phyloP scores from a whole-genome alignment of 2,329 filamentous ascomycete species.

The Scedosporium apiospermum region DNA sequence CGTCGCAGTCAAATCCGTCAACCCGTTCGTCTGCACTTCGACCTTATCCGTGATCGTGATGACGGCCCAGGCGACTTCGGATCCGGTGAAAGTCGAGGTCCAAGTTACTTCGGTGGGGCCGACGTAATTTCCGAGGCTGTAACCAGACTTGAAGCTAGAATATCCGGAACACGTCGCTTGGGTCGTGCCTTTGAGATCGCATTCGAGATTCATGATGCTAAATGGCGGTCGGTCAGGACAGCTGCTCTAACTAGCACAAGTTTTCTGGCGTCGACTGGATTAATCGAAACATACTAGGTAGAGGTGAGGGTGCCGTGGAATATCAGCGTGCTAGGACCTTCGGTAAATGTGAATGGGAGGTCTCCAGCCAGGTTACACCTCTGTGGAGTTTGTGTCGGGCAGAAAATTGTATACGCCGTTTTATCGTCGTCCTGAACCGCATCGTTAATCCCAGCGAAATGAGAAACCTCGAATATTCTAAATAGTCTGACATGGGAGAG shows the following conservation, averaged over 20 bases:
- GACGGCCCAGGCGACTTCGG: constrained; percentile 32
- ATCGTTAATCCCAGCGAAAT: constrained; percentile 5
- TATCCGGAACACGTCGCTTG: constrained; percentile 38
- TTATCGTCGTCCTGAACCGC: constrained; percentile 23
- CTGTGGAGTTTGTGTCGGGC: constrained; percentile 28
- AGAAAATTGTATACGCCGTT: constrained; percentile 41
- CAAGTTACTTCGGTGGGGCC: constrained; percentile 32
- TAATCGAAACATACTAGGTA: constrained; percentile 25
- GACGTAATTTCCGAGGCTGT: constrained; percentile 12
- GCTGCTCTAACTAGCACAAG: neutral
- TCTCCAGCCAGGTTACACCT: constrained; percentile 34
- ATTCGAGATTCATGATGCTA: constrained; percentile 35
- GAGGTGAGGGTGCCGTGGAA: constrained; percentile 34
- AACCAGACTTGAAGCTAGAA: constrained; percentile 27
- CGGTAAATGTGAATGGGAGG: constrained; percentile 36
- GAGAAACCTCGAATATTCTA: neutral
- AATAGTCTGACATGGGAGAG: too few species aligned
- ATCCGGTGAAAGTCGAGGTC: constrained; percentile 32
- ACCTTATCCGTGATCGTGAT: constrained; percentile 26
- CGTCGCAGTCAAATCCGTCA: neutral
- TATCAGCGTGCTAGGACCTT: constrained; percentile 32
- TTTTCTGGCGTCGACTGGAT: neutral
- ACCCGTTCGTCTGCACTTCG: neutral
- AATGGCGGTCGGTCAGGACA: neutral
- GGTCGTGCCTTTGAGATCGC: constrained; percentile 30